A percentile compares a stretch with the other conserved stretches of the same genome.
Evolutionary conservation across 768 basidiomycete genomes (phyloP).

Genomic region (Termitomyces sp.): DNA sequence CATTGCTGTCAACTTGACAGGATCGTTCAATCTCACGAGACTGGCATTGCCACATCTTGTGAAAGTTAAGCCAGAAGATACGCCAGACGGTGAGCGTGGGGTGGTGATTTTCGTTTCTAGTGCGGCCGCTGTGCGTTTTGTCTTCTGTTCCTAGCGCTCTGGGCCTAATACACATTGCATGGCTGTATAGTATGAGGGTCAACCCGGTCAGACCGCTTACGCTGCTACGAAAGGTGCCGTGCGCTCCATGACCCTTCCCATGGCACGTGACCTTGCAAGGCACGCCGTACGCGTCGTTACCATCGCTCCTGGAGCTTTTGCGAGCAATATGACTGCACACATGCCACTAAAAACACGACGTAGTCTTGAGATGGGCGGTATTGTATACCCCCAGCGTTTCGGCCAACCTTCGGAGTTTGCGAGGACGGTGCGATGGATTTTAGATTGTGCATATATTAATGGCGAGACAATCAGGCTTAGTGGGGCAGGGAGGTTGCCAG

Average conservation of each 20-base stretch:
- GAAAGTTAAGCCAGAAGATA: slow-evolving; percentile 42
- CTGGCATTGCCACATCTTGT: slow-evolving; percentile 49
- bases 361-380: slow-evolving; percentile 15
- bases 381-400: slow-evolving; percentile 44
- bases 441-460: slow-evolving; percentile 55
- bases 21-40: slow-evolving; percentile 58
- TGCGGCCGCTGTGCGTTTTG: neutral
- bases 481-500: slow-evolving; percentile 25
- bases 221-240: slow-evolving; percentile 57
- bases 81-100: neutral
- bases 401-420: slow-evolving; percentile 52
- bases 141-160: neutral
- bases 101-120: neutral
- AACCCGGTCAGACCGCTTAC: slow-evolving; percentile 57
- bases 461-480: slow-evolving; percentile 51
- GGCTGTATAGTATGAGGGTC: slow-evolving; percentile 47
- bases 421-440: slow-evolving; percentile 45
- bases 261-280: slow-evolving; percentile 56
- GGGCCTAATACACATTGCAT: neutral
- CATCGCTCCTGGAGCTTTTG: slow-evolving; percentile 56
- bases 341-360: neutral
- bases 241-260: slow-evolving; percentile 55
- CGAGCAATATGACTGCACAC: slow-evolving; percentile 23
- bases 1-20: slow-evolving; percentile 53
- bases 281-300: slow-evolving; percentile 54